Conservation (phyloP, 2,329 filamentous ascomycete species). For the Thelonectria blattea region DNA sequence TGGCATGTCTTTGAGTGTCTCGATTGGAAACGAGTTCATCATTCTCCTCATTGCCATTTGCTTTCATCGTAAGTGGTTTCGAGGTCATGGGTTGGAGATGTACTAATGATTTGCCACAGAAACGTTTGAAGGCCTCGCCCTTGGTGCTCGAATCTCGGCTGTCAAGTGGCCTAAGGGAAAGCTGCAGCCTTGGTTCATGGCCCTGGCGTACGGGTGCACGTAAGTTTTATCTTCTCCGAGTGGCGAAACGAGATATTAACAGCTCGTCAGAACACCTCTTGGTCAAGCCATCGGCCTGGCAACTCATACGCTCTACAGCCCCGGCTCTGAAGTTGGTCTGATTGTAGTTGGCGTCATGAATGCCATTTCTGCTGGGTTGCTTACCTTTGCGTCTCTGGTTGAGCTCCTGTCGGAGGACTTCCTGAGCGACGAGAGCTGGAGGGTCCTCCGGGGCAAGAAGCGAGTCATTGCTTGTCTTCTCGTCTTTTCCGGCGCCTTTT, state of each 20-base stretch:
- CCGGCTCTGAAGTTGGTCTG: conserved; percentile 68
- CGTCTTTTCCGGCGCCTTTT: conserved; percentile 64
- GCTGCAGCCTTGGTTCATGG: conserved; percentile 62
- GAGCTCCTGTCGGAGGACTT: conserved; percentile 77
- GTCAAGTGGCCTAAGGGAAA: conserved; percentile 51
- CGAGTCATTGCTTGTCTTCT: conserved; percentile 62
- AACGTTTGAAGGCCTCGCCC: conserved; percentile 62
- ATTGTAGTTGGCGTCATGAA: conserved; percentile 78
- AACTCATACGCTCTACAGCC: conserved; percentile 73
- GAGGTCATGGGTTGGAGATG: fast-evolving
- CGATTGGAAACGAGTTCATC: conserved; percentile 76
- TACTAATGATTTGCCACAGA: conserved; percentile 40
- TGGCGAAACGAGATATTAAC: conserved; percentile 15
- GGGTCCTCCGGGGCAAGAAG: conserved; percentile 57
- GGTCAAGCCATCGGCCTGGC: conserved; percentile 76
- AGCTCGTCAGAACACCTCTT: conserved; percentile 63
- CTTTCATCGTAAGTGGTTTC: conserved; percentile 65
- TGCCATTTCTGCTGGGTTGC: conserved; percentile 72
- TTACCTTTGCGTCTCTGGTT: conserved; percentile 74
- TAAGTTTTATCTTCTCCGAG: conserved; percentile 39
- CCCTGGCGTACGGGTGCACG: conserved; percentile 62
- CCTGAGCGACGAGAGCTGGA: conserved; percentile 68
- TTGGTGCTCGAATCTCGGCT: conserved; percentile 68
- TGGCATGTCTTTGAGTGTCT: conserved; percentile 81
- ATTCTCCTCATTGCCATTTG: conserved; percentile 80